Conservation (phyloP, 495 filamentous ascomycete genomes). For the Diplogelasinospora grovesii region DNA sequence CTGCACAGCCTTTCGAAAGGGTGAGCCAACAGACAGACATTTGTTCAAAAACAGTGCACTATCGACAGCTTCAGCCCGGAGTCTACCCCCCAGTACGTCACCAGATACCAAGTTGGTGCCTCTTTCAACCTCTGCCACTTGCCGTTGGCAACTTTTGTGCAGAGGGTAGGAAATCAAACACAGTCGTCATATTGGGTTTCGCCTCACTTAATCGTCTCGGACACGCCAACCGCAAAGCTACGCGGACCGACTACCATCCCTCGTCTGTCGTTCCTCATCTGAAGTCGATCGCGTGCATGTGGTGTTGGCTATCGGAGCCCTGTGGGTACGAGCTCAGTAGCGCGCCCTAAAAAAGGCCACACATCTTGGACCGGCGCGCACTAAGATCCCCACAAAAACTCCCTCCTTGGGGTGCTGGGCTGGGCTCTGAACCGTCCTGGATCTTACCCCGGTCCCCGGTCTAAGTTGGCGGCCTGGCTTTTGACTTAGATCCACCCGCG, state of each 20-base stretch:
- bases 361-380: slow-evolving; percentile 5
- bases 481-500: slow-evolving; percentile 1
- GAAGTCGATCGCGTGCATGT: slow-evolving; percentile 14
- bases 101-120: no score
- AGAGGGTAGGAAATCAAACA: no score
- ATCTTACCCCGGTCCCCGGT: slow-evolving; percentile 5
- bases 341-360: slow-evolving; percentile 13
- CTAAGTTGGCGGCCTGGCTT: background rate
- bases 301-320: no score
- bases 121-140: no score
- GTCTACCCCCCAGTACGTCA: no score
- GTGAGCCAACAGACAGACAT: no score
- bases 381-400: slow-evolving; percentile 17
- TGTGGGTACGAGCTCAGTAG: no score
- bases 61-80: no score
- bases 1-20: no score
- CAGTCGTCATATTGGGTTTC: no score
- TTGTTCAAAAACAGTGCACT: no score
- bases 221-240: background rate
- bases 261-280: slow-evolving; percentile 7
- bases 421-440: slow-evolving; percentile 4
- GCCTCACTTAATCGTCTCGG: background rate
- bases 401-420: slow-evolving; percentile 14
- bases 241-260: background rate
- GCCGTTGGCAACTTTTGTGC: no score